Evolutionary conservation across 2,329 filamentous ascomycete species (phyloP), one percentile per base, ranked within the genome.

Genomic region (Paradendryphiella salina): DNA sequence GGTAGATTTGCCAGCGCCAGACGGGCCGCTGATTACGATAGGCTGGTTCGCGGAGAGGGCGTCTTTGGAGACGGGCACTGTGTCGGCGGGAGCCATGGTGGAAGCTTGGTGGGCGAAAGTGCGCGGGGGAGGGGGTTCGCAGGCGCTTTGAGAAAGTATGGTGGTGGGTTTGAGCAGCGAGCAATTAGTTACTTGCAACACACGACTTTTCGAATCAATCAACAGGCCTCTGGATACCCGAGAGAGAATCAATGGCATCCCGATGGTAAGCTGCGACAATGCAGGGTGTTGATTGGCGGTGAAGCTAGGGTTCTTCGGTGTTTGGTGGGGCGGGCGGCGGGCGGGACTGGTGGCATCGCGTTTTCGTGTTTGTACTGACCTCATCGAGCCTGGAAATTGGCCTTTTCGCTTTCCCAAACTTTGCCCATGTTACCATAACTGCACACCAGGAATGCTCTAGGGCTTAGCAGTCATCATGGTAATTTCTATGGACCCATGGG

Each of bases 1-100:
- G 10, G 89, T 93, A 63, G 87, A 88, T 76, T 94, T 94, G 61
- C 89, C 89, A 39, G 89, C 84, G 70, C 89, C 89, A 9, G 84
- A 88, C 55, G 89, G 89, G 48, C 89, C 89, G 40, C 85, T 90
- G 73, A 94, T 87, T 64, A 94, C 85, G 65, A 93, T 80, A 11
- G 88, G 88, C 20, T 55, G 56, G 57, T 66, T 43, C 4, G 51
- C 38, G 37, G 52, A 33, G 35, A 67, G 52, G 23, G 66, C 59
- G 14, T 57, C 54, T 34, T 57, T 62, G 42, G 61, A 54, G 38
- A 49, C 44, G 37, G 53, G 26, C 31, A 59, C 46, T 26, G 62
- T 56, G 10, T 52, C 51, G 41, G 49, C 47, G 37, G 65, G 64
- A 2, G 67, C 59, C 66, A 70, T 69, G 15, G 40, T 65, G 52